Evolutionary conservation across 129 eudicot genomes (phyloP).

Genomic region (Lactuca sativa): DNA sequence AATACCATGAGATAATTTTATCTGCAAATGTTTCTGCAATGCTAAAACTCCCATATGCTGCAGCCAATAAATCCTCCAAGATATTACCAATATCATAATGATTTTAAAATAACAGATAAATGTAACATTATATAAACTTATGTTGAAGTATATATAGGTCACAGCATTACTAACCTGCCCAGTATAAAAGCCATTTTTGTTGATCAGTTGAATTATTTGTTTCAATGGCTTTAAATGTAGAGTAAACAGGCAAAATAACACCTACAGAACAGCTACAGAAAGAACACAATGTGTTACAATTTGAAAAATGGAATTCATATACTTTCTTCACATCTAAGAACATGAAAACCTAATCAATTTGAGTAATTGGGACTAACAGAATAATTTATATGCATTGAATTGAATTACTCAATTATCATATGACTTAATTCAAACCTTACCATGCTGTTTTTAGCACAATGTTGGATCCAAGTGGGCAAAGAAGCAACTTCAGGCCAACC

Average conservation of each 20-base stretch:
- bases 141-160: neutral
- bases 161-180: constrained; percentile 80
- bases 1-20: constrained; percentile 72
- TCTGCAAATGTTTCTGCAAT: constrained; percentile 74
- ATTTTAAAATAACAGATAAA: neutral
- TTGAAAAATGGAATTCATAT: neutral
- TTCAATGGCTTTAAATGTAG: constrained; percentile 88
- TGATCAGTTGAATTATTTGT: constrained; percentile 57
- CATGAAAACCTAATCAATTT: neutral
- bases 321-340: constrained; percentile 1
- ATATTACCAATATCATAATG: neutral
- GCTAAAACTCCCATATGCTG: constrained; percentile 94
- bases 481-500: constrained; percentile 82
- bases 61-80: constrained; percentile 18
- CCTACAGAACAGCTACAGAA: constrained; percentile 84
- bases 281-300: constrained; percentile 14
- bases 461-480: constrained; percentile 75
- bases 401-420: neutral
- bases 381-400: neutral
- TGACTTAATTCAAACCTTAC: constrained; percentile 34
- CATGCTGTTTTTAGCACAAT: constrained; percentile 78
- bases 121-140: neutral
- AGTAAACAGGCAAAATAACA: constrained; percentile 75
- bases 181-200: constrained; percentile 78
- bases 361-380: neutral